Conservation (phyloP, 2,329 filamentous ascomycete genomes). For the Colletotrichum eremochloae region DNA sequence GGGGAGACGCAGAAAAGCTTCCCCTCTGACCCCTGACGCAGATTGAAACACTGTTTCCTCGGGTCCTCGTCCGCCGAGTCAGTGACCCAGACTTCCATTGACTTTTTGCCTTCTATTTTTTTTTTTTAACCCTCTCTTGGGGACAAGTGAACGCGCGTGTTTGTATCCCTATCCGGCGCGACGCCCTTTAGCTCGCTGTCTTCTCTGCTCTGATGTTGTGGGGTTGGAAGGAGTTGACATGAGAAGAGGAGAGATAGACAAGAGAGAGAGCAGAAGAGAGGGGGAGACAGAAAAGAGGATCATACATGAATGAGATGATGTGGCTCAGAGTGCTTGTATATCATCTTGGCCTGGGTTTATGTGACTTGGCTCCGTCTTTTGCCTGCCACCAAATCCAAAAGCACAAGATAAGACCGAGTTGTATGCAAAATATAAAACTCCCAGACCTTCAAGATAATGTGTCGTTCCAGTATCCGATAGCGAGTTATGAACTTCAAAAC, state of each 20-base stretch:
- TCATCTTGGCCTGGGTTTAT: neutral
- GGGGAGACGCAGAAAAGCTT: neutral
- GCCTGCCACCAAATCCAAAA: neutral
- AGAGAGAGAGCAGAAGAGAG: neutral
- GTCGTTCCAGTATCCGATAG: neutral
- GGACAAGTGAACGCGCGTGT: neutral
- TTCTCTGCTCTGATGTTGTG: neutral
- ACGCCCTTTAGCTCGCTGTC: neutral
- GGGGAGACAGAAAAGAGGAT: neutral
- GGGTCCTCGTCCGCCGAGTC: neutral
- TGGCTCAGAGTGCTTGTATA: neutral
- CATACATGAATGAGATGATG: neutral
- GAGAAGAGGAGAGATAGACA: neutral
- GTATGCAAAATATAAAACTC: neutral
- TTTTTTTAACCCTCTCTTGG: neutral
- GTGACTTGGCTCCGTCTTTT: neutral
- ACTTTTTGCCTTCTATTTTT: neutral
- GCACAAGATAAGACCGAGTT: no score
- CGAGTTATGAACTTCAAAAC: neutral
- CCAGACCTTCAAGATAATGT: neutral
- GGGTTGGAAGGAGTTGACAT: neutral
- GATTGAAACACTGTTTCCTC: constrained; percentile 14
- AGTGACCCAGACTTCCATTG: neutral
- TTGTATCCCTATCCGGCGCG: no score
- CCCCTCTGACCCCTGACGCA: neutral